A percentile compares a stretch with the other conserved stretches of the same genome.
Evolutionary conservation across 2,329 filamentous ascomycete genomes (phyloP).

Genomic region (Teratosphaeria nubilosa): DNA sequence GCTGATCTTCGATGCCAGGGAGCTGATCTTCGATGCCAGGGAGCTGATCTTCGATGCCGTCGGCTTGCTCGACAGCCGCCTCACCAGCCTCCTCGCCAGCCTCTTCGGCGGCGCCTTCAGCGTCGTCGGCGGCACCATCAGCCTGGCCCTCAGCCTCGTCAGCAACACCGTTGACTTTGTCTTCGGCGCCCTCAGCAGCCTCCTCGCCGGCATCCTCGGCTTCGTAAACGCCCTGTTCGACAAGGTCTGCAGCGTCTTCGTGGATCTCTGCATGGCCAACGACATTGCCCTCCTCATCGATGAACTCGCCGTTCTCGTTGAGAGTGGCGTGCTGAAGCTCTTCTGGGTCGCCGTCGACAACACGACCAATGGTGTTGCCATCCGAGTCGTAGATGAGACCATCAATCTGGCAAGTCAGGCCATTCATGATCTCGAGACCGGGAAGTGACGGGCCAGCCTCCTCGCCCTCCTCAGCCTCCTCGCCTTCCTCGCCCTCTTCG

Average conservation of each 20-base stretch:
- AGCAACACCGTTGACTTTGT: slow-evolving; percentile 11
- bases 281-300: slow-evolving; percentile 45
- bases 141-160: slow-evolving; percentile 16
- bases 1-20: no score
- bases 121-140: slow-evolving; percentile 23
- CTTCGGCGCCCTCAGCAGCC: slow-evolving; percentile 10
- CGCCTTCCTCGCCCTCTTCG: slow-evolving; percentile 16
- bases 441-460: slow-evolving; percentile 27
- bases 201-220: slow-evolving; percentile 28
- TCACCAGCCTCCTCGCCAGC: slow-evolving; percentile 21
- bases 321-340: slow-evolving; percentile 39
- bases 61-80: slow-evolving; percentile 19
- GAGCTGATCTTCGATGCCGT: slow-evolving; percentile 36
- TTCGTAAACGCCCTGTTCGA: slow-evolving; percentile 35
- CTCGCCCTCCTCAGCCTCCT: slow-evolving; percentile 14
- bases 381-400: slow-evolving; percentile 42
- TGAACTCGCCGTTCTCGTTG: slow-evolving; percentile 45
- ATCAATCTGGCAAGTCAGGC: slow-evolving; percentile 36
- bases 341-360: slow-evolving; percentile 39
- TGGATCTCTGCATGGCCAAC: slow-evolving; percentile 43
- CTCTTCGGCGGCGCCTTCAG: slow-evolving; percentile 18
- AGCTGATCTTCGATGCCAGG: no score
- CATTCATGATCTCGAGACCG: slow-evolving; percentile 37
- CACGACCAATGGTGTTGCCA: slow-evolving; percentile 39
- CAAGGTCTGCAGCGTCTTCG: slow-evolving; percentile 32